Percentiles rank a stretch among this genome's conserved stretches.
Evolutionary conservation across 169 alveolate genomes (phyloP).

Genomic region (Perkinsus olseni): DNA sequence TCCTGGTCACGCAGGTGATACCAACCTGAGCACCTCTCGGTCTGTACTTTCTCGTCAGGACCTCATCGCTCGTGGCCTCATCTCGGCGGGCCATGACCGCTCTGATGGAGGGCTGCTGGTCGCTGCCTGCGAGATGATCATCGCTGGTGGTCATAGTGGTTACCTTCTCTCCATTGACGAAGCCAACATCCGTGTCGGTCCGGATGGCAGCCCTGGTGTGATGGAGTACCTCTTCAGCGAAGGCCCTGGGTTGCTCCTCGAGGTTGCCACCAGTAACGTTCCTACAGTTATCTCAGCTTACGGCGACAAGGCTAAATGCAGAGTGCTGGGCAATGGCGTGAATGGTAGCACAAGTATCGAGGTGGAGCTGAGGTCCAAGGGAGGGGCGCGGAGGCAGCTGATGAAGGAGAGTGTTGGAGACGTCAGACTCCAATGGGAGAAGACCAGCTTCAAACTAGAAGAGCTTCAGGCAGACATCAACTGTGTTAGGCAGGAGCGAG

Average conservation of each 20-base stretch:
- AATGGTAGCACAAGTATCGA: background rate
- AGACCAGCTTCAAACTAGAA: slow-evolving; percentile 7
- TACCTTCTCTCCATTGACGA: background rate
- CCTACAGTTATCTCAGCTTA: background rate
- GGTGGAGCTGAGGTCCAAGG: background rate
- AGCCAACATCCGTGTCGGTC: background rate
- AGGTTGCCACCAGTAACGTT: background rate
- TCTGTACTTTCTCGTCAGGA: background rate
- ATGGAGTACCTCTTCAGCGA: background rate
- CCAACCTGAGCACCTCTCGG: background rate
- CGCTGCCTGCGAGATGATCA: slow-evolving; percentile 3
- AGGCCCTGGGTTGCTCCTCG: slow-evolving; percentile 11
- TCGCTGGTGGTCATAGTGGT: background rate
- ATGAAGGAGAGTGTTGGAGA: background rate
- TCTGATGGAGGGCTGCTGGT: slow-evolving; percentile 13
- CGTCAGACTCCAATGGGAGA: slow-evolving; percentile 6
- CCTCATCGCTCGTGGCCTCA: background rate
- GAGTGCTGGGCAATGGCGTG: background rate
- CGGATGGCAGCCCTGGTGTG: background rate
- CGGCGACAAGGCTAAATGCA: background rate
- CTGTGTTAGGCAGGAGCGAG: background rate
- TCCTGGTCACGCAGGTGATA: background rate
- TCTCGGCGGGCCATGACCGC: slow-evolving; percentile 11
- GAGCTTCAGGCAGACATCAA: background rate
- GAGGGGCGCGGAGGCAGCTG: background rate